Base-by-base conservation (phyloP, 1,139 yeast genomes). In the Candida albicans region DNA sequence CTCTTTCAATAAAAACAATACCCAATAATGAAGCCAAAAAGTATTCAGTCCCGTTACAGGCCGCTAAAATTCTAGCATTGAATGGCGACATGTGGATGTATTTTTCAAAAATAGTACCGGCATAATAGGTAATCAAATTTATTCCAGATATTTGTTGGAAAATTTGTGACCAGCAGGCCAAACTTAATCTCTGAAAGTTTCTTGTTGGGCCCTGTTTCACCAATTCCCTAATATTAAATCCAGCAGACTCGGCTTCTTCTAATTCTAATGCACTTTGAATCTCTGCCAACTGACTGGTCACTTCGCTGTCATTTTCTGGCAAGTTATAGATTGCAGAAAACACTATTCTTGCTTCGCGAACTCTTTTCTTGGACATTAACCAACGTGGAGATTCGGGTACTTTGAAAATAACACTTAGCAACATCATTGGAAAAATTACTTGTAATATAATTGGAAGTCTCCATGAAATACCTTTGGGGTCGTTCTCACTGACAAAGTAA, bases 301-400 rank as follows among this genome's bases (percentile, higher is more conserved):
- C 53, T 38, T 56, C 47, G 9, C 56, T 53, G 39, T 62, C 58
- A 44, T 60, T 52, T 22, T 55, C 61, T 3, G 72, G 64, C 41
- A 65, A 41, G 42, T 65, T 72, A 33, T 66, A 72, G 38, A 79
- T 59, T 3, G 77, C 70, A 13, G 78, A 68, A 44, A 79, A 64
- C 12, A 79, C 72, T 15, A 57, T 61, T 47, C 71, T 63, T 1
- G 85, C 86, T 49, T 81, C 84, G 4, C 65, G 67, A 25, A 60
- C 56, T 45, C 71, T 61, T 15, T 70, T 73, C 44, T 62, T 61
- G 38, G 65, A 61, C 28, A 74, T 56, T 41, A 75, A 61, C 77
- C 78, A 75, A 53, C 80, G 67, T 8, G 81, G 81, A 6, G 79
- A 71, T 59, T 77, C 81, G 2, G 82, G 82, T 27, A 73, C 61